Percentiles rank a stretch among this genome's conserved stretches.
phyloP scores from a whole-genome alignment of 371 early-diverging fungal species.

The Saksenaea vasiformis region DNA sequence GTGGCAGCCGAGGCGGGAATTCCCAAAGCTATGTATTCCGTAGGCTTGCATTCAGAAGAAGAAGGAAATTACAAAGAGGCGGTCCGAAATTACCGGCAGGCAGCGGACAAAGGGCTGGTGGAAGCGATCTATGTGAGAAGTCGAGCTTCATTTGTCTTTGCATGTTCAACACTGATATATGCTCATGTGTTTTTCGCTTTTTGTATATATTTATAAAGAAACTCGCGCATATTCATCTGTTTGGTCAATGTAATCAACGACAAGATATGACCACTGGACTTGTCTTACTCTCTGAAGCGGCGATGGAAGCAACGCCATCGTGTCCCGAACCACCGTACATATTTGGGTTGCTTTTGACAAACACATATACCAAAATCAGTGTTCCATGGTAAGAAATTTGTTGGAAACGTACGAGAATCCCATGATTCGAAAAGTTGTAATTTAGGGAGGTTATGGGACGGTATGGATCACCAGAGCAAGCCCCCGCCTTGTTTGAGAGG shows the following conservation, averaged over 20 bases:
- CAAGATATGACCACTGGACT: slow-evolving; percentile 22
- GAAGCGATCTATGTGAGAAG: slow-evolving; percentile 66
- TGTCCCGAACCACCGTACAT: slow-evolving; percentile 19
- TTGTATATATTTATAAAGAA: background rate
- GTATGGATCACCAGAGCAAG: slow-evolving; percentile 35
- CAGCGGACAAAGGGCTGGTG: slow-evolving; percentile 68
- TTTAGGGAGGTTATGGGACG: slow-evolving; percentile 12
- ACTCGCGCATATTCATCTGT: slow-evolving; percentile 14
- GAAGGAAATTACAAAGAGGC: slow-evolving; percentile 65
- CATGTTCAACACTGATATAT: background rate
- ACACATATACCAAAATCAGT: slow-evolving; percentile 20
- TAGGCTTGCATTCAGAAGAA: slow-evolving; percentile 50
- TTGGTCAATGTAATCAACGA: slow-evolving; percentile 20
- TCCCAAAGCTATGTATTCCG: slow-evolving; percentile 43
- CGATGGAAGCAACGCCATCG: slow-evolving; percentile 10
- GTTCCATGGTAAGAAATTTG: slow-evolving; percentile 13
- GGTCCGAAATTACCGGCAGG: slow-evolving; percentile 74
- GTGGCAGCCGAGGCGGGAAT: slow-evolving; percentile 33
- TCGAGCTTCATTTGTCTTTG: too few species aligned
- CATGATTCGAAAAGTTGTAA: slow-evolving; percentile 24
- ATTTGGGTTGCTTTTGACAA: slow-evolving; percentile 22
- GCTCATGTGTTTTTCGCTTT: background rate
- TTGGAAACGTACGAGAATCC: background rate
- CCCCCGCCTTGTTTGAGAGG: slow-evolving; percentile 29
- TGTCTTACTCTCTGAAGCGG: slow-evolving; percentile 16